phyloP scores from a whole-genome alignment of 495 filamentous ascomycete genomes.

The Penicillium riverlandense region DNA sequence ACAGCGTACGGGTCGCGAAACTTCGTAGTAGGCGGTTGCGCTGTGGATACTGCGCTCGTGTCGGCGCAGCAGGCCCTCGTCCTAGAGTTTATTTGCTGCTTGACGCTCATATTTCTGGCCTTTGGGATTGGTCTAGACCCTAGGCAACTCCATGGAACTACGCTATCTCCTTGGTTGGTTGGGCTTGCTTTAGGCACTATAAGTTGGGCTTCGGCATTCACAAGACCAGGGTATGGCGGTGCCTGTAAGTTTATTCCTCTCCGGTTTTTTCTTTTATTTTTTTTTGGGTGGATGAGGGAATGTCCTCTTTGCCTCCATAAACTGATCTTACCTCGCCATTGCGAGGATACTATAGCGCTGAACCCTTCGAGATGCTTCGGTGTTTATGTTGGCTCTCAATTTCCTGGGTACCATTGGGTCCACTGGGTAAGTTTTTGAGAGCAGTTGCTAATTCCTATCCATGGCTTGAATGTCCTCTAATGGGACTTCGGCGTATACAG shows the following conservation, averaged over 20 bases:
- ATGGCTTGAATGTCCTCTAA: too few relatives aligned
- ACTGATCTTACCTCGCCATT: too few relatives aligned
- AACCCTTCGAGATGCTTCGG: slow-evolving; percentile 31
- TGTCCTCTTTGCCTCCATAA: background rate
- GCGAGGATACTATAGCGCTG: background rate
- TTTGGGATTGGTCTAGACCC: slow-evolving; percentile 54
- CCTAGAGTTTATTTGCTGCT: slow-evolving; percentile 37
- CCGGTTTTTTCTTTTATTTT: too few relatives aligned
- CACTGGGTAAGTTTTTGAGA: slow-evolving; percentile 22
- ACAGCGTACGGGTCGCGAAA: slow-evolving; percentile 15
- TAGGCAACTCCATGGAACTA: slow-evolving; percentile 42
- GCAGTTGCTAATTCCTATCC: too few relatives aligned
- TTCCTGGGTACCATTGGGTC: slow-evolving; percentile 28
- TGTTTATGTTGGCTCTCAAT: slow-evolving; percentile 21
- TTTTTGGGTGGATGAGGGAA: background rate
- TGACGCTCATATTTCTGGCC: slow-evolving; percentile 31
- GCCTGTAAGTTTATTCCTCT: slow-evolving; percentile 15
- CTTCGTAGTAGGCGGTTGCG: slow-evolving; percentile 30
- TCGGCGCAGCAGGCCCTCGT: slow-evolving; percentile 27
- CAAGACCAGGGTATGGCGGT: slow-evolving; percentile 37
- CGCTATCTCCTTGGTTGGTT: slow-evolving; percentile 44
- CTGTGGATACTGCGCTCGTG: slow-evolving; percentile 20
- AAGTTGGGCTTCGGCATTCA: slow-evolving; percentile 36
- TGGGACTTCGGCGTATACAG: too few relatives aligned
- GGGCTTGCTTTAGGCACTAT: slow-evolving; percentile 41